Conservation (phyloP, 2,329 filamentous ascomycete genomes). For the Delphinella strobiligena region DNA sequence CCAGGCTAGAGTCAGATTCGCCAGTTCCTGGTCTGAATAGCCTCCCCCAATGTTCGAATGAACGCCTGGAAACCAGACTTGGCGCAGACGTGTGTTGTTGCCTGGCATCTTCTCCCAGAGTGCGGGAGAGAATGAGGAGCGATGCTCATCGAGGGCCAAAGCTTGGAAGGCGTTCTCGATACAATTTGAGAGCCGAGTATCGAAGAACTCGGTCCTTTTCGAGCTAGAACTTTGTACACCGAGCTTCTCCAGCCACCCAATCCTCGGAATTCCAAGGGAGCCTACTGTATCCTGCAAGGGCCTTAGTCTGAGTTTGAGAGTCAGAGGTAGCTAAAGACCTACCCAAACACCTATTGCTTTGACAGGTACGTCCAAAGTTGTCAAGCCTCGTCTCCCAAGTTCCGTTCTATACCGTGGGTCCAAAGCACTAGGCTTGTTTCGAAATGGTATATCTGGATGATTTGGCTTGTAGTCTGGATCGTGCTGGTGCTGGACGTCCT, state of each 20-base stretch:
- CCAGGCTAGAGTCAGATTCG: conserved; percentile 43
- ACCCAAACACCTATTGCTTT: conserved; percentile 34
- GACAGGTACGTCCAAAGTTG: conserved; percentile 22
- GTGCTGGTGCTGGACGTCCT: conserved; percentile 32
- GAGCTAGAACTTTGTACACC: conserved; percentile 21
- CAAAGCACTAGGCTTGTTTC: conserved; percentile 31
- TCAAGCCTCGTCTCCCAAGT: conserved; percentile 21
- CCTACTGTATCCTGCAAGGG: conserved; percentile 10
- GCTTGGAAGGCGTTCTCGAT: conserved; percentile 34
- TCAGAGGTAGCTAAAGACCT: too few species aligned
- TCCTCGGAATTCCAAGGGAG: conserved; percentile 32
- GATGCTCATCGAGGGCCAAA: conserved; percentile 30
- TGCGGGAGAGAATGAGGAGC: conserved; percentile 27
- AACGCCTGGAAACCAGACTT: conserved; percentile 38
- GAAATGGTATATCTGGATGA: conserved; percentile 34
- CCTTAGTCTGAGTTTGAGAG: too few species aligned
- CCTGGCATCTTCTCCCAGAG: conserved; percentile 32
- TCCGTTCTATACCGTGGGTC: conserved; percentile 32
- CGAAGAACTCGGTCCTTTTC: conserved; percentile 31
- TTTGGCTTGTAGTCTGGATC: conserved; percentile 32
- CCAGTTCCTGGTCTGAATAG: conserved; percentile 32
- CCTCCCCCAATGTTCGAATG: conserved; percentile 36
- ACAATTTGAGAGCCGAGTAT: conserved; percentile 30
- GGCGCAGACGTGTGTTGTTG: conserved; percentile 31
- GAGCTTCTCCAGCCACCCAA: conserved; percentile 26